Conservation (phyloP, 805 yeast genomes). For the Candida sithepensis region DNA sequence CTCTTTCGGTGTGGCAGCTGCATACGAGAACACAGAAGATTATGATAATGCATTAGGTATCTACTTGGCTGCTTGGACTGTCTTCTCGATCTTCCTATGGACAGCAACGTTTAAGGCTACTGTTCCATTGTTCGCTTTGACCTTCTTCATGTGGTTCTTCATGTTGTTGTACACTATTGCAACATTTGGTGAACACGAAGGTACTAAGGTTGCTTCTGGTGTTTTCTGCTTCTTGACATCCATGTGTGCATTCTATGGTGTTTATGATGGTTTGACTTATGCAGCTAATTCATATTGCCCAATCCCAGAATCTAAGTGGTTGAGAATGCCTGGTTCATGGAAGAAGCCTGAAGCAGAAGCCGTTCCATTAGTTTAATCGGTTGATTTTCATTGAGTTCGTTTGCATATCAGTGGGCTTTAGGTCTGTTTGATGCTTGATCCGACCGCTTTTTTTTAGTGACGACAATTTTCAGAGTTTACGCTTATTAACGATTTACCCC, state of each 20-base stretch:
- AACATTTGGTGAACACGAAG: constrained; percentile 33
- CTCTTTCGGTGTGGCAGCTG: constrained; percentile 38
- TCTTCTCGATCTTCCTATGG: constrained; percentile 43
- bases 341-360: constrained; percentile 17
- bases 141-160: constrained; percentile 39
- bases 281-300: constrained; percentile 24
- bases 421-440: neutral
- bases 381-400: neutral
- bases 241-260: constrained; percentile 40
- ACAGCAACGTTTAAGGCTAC: constrained; percentile 43
- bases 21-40: constrained; percentile 35
- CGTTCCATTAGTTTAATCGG: constrained; percentile 14
- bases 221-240: constrained; percentile 40
- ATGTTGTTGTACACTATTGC: constrained; percentile 27
- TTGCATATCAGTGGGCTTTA: neutral
- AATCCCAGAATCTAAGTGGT: constrained; percentile 26
- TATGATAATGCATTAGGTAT: constrained; percentile 42
- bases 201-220: constrained; percentile 38
- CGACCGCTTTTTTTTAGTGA: neutral
- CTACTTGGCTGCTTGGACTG: constrained; percentile 45
- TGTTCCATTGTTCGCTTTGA: constrained; percentile 34
- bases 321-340: constrained; percentile 32
- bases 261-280: constrained; percentile 37
- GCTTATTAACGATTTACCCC: neutral
- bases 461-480: neutral